Percentiles rank a stretch among this genome's conserved stretches.
These are phyloP conservation scores for Pseudocercospora cruenta DNA, from an alignment of 2,329 filamentous ascomycete species.

Conservation along the genomic window DNA sequence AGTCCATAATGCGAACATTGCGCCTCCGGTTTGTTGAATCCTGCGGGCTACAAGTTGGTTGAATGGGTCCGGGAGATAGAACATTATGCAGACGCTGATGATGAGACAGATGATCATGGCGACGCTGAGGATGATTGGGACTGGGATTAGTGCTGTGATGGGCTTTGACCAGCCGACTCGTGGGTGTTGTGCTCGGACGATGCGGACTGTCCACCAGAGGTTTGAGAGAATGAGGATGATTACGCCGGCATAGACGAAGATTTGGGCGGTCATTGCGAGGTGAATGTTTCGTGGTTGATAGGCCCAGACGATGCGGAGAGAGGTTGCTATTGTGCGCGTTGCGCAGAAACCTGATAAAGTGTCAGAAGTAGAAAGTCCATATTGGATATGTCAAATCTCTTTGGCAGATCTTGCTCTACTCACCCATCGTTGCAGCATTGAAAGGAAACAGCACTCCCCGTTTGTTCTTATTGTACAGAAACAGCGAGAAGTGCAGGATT, in stretches of 20 bases:
- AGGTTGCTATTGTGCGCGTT: constrained; percentile 51
- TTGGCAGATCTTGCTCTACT: neutral
- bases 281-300: constrained; percentile 40
- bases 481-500: constrained; percentile 61
- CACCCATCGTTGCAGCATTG: constrained; percentile 57
- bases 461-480: constrained; percentile 54
- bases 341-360: constrained; percentile 51
- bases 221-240: constrained; percentile 78
- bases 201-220: constrained; percentile 73
- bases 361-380: constrained; percentile 44
- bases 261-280: constrained; percentile 61
- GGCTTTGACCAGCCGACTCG: constrained; percentile 67
- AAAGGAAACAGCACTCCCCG: constrained; percentile 63
- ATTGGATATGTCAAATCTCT: neutral
- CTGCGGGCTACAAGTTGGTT: constrained; percentile 59
- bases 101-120: constrained; percentile 69
- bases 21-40: constrained; percentile 66
- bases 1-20: constrained; percentile 66
- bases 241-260: constrained; percentile 75
- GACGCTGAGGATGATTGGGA: constrained; percentile 62
- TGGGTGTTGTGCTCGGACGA: constrained; percentile 74
- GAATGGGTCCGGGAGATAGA: constrained; percentile 64
- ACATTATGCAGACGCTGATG: constrained; percentile 63
- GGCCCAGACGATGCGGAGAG: constrained; percentile 62
- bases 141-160: constrained; percentile 58